Percentiles rank a stretch among this genome's conserved stretches.
Evolutionary conservation across 495 filamentous ascomycete species (phyloP).

Genomic region (Beverwykella pulmonaria): DNA sequence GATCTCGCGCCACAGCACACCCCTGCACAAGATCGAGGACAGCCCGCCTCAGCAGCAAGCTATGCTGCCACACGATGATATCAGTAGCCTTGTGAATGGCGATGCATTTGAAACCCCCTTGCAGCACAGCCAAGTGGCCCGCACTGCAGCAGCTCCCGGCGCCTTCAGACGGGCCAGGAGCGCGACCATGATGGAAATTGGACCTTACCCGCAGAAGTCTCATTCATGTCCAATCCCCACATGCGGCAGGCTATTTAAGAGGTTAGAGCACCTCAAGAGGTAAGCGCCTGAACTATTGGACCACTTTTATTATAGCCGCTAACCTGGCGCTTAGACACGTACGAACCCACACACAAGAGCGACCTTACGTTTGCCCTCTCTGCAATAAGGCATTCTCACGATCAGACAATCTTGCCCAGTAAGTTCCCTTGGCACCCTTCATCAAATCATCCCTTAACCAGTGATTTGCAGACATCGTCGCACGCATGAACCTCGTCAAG

Average conservation of each 20-base stretch:
- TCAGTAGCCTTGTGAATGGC: conserved; percentile 63
- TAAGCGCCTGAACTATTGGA: conserved; percentile 55
- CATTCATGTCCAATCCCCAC: conserved; percentile 99
- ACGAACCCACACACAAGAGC: conserved; percentile 98
- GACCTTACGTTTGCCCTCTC: conserved; percentile 93
- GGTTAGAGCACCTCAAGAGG: conserved; percentile 98
- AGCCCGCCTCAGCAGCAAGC: conserved; percentile 70
- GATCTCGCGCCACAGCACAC: conserved; percentile 86
- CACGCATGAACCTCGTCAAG: conserved; percentile 81
- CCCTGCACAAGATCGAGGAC: conserved; percentile 76
- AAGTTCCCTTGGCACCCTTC: conserved; percentile 50
- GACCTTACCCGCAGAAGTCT: conserved; percentile 94
- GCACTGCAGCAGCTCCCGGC: conserved; percentile 56
- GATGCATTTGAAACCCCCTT: conserved; percentile 62
- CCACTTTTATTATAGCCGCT: conserved; percentile 52
- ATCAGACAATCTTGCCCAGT: conserved; percentile 98
- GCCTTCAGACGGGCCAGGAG: conserved; percentile 89
- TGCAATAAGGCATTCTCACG: conserved; percentile 98
- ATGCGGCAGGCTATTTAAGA: conserved; percentile 96
- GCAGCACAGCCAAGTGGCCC: conserved; percentile 64
- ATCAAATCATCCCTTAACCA: conserved; percentile 33
- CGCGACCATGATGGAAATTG: conserved; percentile 93
- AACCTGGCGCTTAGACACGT: conserved; percentile 76
- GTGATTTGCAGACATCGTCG: conserved; percentile 75
- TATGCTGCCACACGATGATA: conserved; percentile 68